Evolutionary conservation across 1,284 basidiomycete genomes (phyloP).

Genomic region (Trametes polyzona): DNA sequence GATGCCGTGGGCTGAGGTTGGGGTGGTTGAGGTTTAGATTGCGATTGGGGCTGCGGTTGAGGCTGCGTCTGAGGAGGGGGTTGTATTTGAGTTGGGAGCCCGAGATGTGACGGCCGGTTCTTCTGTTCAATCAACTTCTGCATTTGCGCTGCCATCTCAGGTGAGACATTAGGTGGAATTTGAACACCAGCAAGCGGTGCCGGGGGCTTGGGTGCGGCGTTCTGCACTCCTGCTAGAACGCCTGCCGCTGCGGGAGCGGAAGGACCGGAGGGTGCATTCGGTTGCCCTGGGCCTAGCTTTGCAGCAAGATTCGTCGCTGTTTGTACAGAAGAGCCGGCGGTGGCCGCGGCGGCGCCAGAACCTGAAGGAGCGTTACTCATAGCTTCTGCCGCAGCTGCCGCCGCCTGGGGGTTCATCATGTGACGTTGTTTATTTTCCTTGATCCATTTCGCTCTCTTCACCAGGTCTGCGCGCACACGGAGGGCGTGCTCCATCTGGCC

Average conservation of each 20-base stretch:
- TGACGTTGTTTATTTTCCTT: conserved; percentile 7
- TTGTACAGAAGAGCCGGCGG: not conserved
- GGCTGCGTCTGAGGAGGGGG: not conserved
- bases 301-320: conserved; percentile 2
- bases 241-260: not conserved
- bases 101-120: conserved; percentile 27
- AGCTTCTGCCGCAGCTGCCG: not conserved
- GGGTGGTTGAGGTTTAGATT: not conserved
- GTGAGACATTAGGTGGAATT: conserved; percentile 17
- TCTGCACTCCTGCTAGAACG: not conserved
- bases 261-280: not conserved
- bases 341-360: not conserved
- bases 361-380: not conserved
- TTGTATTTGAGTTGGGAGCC: not conserved
- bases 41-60: not conserved
- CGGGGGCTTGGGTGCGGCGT: not conserved
- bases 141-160: conserved; percentile 47
- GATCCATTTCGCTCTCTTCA: conserved; percentile 10
- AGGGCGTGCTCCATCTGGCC: conserved; percentile 8
- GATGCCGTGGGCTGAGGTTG: not conserved
- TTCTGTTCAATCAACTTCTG: conserved; percentile 55
- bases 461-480: conserved; percentile 11
- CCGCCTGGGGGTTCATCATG: not conserved
- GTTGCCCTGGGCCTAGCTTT: not conserved
- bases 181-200: not conserved